phyloP scores from a whole-genome alignment of 345 rosid species.

The Populus deltoides region DNA sequence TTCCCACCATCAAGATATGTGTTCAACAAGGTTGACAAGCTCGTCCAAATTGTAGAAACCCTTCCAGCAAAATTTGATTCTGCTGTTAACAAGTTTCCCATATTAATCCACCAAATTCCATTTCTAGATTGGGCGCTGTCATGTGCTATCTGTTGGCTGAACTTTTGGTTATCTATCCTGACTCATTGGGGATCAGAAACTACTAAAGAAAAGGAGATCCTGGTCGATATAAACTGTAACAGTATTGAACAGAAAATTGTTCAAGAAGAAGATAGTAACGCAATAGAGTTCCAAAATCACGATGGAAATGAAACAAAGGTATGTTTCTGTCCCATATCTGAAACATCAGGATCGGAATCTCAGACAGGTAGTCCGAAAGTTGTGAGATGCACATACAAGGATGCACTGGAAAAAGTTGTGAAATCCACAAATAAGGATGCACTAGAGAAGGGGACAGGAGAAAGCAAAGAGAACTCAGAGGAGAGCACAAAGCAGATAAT shows the following conservation, averaged over 20 bases:
- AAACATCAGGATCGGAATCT: background rate
- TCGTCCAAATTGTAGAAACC: conserved; percentile 36
- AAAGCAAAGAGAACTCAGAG: background rate
- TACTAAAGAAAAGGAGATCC: conserved; percentile 50
- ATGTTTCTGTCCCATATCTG: background rate
- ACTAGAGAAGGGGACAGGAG: conserved; percentile 42
- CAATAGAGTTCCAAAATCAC: background rate
- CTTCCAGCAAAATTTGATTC: conserved; percentile 51
- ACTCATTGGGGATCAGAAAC: conserved; percentile 31
- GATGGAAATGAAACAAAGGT: background rate
- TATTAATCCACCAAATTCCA: conserved; percentile 29
- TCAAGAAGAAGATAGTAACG: conserved; percentile 6
- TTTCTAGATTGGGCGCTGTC: conserved; percentile 34
- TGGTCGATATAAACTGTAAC: conserved; percentile 33
- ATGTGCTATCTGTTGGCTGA: conserved; percentile 39
- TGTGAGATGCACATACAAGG: background rate
- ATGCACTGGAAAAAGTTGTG: background rate
- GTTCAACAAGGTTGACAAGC: conserved; percentile 43
- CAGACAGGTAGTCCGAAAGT: background rate
- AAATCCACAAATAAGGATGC: conserved; percentile 50
- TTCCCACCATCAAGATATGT: conserved; percentile 48
- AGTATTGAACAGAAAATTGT: conserved; percentile 15
- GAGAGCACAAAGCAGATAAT: background rate
- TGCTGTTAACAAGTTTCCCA: conserved; percentile 24
- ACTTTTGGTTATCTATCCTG: conserved; percentile 23